Conservation (phyloP, 75 land plant species). For the Larix kaempferi region DNA sequence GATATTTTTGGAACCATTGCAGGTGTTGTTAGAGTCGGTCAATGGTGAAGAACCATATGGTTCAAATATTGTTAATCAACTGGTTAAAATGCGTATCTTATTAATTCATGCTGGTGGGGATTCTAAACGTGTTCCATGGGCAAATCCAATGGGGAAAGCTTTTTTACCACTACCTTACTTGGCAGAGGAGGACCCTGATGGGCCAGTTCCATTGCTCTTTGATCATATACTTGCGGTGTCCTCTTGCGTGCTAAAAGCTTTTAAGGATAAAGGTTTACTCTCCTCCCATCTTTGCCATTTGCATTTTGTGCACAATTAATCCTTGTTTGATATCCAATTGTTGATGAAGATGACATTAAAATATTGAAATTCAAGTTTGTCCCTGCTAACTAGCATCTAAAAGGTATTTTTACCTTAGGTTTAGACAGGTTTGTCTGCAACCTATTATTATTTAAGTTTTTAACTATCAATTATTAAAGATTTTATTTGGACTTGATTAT, state of each 20-base stretch:
- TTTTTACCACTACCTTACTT: slow-evolving; percentile 90
- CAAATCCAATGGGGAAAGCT: slow-evolving; percentile 96
- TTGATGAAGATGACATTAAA: background rate
- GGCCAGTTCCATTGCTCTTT: slow-evolving; percentile 78
- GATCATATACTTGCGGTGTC: slow-evolving; percentile 97
- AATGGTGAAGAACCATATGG: slow-evolving; percentile 4
- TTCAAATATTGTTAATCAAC: slow-evolving; percentile 19
- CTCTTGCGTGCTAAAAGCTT: slow-evolving; percentile 76
- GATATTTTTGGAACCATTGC: slow-evolving; percentile 1
- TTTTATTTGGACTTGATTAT: background rate
- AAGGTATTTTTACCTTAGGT: background rate
- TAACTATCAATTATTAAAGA: background rate
- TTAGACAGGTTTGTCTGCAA: background rate
- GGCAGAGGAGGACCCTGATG: slow-evolving; percentile 89
- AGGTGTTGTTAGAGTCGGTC: slow-evolving; percentile 1
- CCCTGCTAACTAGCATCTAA: background rate
- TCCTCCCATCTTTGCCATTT: background rate
- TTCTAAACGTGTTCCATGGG: slow-evolving; percentile 98
- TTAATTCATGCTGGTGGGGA: slow-evolving; percentile 98
- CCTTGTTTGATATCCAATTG: background rate
- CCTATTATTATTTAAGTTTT: background rate
- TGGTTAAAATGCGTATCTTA: slow-evolving; percentile 56
- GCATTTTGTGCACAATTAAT: slow-evolving; percentile 8
- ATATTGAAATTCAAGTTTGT: slow-evolving; percentile 2
- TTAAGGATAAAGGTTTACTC: slow-evolving; percentile 65